A percentile compares a stretch with the other conserved stretches of the same genome.
phyloP scores from a whole-genome alignment of 495 filamentous ascomycete genomes.

The Penicillium waksmanii region DNA sequence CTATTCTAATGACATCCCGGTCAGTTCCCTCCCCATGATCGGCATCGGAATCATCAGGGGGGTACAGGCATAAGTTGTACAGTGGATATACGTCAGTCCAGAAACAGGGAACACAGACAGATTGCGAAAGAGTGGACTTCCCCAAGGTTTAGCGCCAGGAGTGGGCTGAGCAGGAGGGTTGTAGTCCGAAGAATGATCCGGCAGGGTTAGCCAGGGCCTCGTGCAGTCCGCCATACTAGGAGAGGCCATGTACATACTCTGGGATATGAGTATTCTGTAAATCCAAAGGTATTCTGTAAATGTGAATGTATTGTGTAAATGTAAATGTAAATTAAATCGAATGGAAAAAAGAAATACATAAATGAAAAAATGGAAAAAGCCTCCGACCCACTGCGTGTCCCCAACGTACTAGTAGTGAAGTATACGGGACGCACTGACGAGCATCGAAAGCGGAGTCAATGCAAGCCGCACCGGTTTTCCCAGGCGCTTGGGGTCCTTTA shows the following conservation, averaged over 20 bases:
- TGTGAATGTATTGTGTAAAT: too few relatives aligned
- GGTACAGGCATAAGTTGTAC: conserved; percentile 11
- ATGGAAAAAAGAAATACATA: conserved; percentile 2
- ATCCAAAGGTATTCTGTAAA: too few relatives aligned
- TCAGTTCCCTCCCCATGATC: conserved; percentile 8
- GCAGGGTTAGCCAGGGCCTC: too few relatives aligned
- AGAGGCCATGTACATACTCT: too few relatives aligned
- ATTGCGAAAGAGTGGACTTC: conserved; percentile 13
- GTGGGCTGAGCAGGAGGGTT: conserved; percentile 7
- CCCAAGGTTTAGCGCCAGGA: conserved; percentile 6
- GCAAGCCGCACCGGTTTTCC: conserved; percentile 23
- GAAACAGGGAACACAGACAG: conserved; percentile 27
- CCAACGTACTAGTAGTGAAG: conserved; percentile 14
- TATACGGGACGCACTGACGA: conserved; percentile 31
- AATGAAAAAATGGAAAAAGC: conserved; percentile 13
- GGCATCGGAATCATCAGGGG: neutral
- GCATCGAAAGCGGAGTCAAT: conserved; percentile 30
- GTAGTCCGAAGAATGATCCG: neutral
- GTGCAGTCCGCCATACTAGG: too few relatives aligned
- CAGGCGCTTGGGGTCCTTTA: conserved; percentile 28
- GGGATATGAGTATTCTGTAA: too few relatives aligned
- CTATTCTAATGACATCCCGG: conserved; percentile 3
- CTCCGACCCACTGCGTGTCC: conserved; percentile 24
- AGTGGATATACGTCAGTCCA: conserved; percentile 20
- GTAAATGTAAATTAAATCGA: neutral